A percentile compares a stretch with the other conserved stretches of the same genome.
These are phyloP conservation scores for Capronia epimyces DNA, from an alignment of 2,329 filamentous ascomycete species.

Conservation along the genomic window DNA sequence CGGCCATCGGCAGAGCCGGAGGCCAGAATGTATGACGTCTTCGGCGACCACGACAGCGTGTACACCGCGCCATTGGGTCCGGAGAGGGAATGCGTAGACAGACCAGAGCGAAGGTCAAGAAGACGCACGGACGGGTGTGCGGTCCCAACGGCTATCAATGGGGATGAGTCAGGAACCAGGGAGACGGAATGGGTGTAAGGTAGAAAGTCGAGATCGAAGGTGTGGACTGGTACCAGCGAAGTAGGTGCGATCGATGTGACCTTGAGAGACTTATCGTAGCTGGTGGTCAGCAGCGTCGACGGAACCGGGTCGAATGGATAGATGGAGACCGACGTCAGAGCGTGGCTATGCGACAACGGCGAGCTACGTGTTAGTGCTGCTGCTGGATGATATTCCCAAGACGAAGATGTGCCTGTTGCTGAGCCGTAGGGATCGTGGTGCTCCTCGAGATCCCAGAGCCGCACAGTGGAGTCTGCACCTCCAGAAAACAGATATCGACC, in stretches of 20 bases:
- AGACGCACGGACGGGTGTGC: constrained; percentile 79
- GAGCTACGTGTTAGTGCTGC: constrained; percentile 17
- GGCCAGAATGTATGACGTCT: constrained; percentile 64
- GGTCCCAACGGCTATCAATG: constrained; percentile 82
- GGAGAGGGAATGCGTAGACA: constrained; percentile 65
- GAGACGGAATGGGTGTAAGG: constrained; percentile 66
- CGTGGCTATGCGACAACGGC: constrained; percentile 40
- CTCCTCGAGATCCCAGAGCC: constrained; percentile 79
- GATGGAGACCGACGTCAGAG: constrained; percentile 45
- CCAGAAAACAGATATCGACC: constrained; percentile 75
- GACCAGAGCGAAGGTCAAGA: constrained; percentile 77
- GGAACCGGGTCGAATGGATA: constrained; percentile 46
- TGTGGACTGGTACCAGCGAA: constrained; percentile 41
- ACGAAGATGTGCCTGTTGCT: neutral
- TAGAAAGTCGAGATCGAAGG: constrained; percentile 43
- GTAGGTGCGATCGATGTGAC: constrained; percentile 39
- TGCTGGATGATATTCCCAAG: constrained; percentile 8
- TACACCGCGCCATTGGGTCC: constrained; percentile 63
- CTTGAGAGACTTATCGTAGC: constrained; percentile 44
- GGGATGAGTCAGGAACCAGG: constrained; percentile 56
- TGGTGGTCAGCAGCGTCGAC: constrained; percentile 43
- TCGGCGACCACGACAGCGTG: constrained; percentile 74
- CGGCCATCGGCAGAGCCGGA: constrained; percentile 81
- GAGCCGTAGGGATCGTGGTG: neutral
- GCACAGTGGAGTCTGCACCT: constrained; percentile 76